Conservation (phyloP, 2,329 filamentous ascomycete genomes). For the Penicillium sp. region DNA sequence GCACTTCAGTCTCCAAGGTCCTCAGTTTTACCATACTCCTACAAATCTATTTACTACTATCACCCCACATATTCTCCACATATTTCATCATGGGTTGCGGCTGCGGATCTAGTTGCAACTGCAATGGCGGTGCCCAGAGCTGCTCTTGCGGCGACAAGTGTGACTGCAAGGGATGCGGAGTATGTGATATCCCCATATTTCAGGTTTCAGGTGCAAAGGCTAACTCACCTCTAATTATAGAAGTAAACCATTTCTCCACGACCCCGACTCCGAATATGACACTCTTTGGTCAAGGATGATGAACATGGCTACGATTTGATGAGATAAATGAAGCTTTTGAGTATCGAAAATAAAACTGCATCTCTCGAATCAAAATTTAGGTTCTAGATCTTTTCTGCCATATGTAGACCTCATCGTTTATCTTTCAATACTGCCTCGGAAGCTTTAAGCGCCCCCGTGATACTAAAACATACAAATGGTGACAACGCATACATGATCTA, state of each 20-base stretch:
- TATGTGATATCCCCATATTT: slow-evolving; percentile 25
- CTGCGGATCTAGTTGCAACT: slow-evolving; percentile 36
- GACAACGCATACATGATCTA: slow-evolving; percentile 35
- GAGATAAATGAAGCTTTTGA: neutral
- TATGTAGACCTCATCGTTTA: slow-evolving; percentile 7
- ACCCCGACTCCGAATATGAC: neutral
- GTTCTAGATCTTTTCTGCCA: rapidly evolving
- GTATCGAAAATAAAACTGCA: neutral
- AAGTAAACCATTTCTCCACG: slow-evolving; percentile 19
- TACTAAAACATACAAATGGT: slow-evolving; percentile 31
- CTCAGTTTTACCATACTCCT: neutral
- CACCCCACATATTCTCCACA: neutral
- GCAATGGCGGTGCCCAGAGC: slow-evolving; percentile 31
- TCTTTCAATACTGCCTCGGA: slow-evolving; percentile 24
- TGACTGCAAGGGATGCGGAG: slow-evolving; percentile 40
- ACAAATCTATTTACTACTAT: no score
- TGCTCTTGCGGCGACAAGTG: slow-evolving; percentile 37
- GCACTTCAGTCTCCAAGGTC: neutral
- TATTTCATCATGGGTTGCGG: slow-evolving; percentile 32
- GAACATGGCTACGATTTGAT: neutral
- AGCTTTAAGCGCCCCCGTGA: slow-evolving; percentile 29
- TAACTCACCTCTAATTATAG: slow-evolving; percentile 15
- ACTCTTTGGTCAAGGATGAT: neutral
- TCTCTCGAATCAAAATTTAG: neutral
- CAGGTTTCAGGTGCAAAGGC: slow-evolving; percentile 2